These are phyloP conservation scores for Micractinium conductrix DNA, from an alignment of 139 green algal genomes.

Conservation along the genomic window DNA sequence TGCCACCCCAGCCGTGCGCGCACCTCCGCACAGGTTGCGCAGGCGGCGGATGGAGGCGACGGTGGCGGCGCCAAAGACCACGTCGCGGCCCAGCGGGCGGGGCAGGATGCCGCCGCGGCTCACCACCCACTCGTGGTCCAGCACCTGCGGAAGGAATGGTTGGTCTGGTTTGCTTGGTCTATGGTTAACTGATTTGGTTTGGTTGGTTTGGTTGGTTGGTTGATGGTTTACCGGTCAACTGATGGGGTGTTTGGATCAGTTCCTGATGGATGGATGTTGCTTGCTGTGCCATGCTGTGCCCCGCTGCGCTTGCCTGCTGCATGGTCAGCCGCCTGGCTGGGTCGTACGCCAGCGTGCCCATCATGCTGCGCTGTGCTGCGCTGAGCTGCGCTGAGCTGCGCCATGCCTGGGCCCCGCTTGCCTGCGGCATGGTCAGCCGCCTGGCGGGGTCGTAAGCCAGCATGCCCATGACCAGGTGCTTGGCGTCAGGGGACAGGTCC, in stretches of 20 bases:
- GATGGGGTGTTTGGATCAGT: no score
- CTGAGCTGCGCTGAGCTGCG: not conserved
- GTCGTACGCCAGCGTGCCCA: no score
- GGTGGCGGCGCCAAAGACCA: slow-evolving; percentile 55
- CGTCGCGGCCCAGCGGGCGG: slow-evolving; percentile 43
- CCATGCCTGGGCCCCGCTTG: not conserved
- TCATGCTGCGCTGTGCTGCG: not conserved
- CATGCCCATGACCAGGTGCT: slow-evolving; percentile 64
- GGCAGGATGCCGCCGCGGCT: slow-evolving; percentile 42
- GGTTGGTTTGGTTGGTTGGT: no score
- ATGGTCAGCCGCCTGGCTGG: slow-evolving; percentile 54
- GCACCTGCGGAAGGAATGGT: slow-evolving; percentile 20
- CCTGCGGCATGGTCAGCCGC: slow-evolving; percentile 53
- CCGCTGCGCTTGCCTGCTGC: slow-evolving; percentile 19
- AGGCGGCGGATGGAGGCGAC: slow-evolving; percentile 56
- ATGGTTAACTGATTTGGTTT: no score
- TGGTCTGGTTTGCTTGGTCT: not conserved
- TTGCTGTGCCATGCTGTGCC: not conserved
- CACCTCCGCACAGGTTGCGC: slow-evolving; percentile 53
- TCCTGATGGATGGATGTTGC: not conserved
- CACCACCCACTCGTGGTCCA: slow-evolving; percentile 57
- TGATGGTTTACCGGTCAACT: no score
- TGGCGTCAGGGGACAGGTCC: slow-evolving; percentile 52
- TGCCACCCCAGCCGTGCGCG: not conserved
- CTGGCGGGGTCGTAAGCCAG: slow-evolving; percentile 55